These are phyloP conservation scores for Breynia disticha DNA, from an alignment of 441 rosid genomes.

Conservation along the genomic window DNA sequence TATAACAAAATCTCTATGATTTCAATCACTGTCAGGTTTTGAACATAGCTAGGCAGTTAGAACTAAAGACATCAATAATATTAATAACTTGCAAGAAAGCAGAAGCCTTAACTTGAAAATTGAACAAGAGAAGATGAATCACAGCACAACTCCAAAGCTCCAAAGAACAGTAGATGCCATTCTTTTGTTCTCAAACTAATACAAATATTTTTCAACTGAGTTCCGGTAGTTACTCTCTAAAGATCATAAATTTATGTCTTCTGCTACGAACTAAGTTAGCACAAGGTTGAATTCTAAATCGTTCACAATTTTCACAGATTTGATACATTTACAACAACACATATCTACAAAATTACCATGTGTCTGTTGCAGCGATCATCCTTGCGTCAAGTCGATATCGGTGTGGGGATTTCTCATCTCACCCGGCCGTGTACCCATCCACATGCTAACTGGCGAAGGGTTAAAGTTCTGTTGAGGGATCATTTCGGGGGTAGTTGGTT, in stretches of 20 bases:
- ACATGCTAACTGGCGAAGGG: slow-evolving; percentile 36
- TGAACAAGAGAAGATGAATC: no score
- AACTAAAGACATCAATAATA: no score
- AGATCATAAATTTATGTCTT: slow-evolving; percentile 11
- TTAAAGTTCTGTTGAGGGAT: slow-evolving; percentile 35
- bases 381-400: slow-evolving; percentile 80
- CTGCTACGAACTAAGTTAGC: slow-evolving; percentile 43
- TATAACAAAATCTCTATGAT: no score
- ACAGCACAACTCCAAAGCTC: no score
- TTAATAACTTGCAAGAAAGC: no score
- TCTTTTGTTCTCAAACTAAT: slow-evolving; percentile 5
- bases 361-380: slow-evolving; percentile 60
- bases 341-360: slow-evolving; percentile 55
- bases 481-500: slow-evolving; percentile 9
- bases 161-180: no score
- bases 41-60: no score
- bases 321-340: slow-evolving; percentile 57
- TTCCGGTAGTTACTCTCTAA: slow-evolving; percentile 11
- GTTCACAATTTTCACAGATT: slow-evolving; percentile 17
- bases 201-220: slow-evolving; percentile 3
- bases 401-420: slow-evolving; percentile 66
- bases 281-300: slow-evolving; percentile 17
- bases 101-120: no score
- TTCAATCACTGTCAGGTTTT: no score
- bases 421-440: slow-evolving; percentile 52